phyloP scores from a whole-genome alignment of 306 rosid species.

The Rosa persica region DNA sequence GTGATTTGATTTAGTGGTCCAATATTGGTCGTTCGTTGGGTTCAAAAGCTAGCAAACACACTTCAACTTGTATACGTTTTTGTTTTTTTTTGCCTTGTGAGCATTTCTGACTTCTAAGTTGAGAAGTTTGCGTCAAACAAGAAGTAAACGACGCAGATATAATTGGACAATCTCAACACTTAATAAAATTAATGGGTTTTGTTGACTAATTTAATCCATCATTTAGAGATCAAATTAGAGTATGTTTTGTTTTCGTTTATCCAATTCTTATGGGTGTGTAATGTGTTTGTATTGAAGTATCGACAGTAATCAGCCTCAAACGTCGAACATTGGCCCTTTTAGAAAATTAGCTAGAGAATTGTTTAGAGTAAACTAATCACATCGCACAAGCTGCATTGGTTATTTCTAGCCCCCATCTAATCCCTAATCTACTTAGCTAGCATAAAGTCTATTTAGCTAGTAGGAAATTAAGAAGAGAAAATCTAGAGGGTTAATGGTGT shows the following conservation, averaged over 20 bases:
- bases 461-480: neutral
- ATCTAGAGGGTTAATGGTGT: neutral
- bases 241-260: neutral
- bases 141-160: neutral
- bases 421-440: neutral
- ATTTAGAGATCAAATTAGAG: neutral
- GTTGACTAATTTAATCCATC: neutral
- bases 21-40: neutral
- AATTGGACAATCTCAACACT: neutral
- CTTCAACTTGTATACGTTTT: conserved; percentile 24
- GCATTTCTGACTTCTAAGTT: conserved; percentile 3
- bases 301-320: neutral
- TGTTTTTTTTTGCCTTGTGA: neutral
- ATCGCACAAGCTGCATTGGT: neutral
- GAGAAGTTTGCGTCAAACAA: neutral
- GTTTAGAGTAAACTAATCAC: neutral
- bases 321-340: conserved; percentile 1
- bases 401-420: neutral
- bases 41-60: conserved; percentile 13
- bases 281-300: neutral
- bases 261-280: neutral
- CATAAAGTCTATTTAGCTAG: neutral
- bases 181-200: neutral
- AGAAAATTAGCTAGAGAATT: neutral
- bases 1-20: neutral